A percentile compares a stretch with the other conserved stretches of the same genome.
phyloP scores from a whole-genome alignment of 2,329 filamentous ascomycete genomes.

The Fusarium sacchari region DNA sequence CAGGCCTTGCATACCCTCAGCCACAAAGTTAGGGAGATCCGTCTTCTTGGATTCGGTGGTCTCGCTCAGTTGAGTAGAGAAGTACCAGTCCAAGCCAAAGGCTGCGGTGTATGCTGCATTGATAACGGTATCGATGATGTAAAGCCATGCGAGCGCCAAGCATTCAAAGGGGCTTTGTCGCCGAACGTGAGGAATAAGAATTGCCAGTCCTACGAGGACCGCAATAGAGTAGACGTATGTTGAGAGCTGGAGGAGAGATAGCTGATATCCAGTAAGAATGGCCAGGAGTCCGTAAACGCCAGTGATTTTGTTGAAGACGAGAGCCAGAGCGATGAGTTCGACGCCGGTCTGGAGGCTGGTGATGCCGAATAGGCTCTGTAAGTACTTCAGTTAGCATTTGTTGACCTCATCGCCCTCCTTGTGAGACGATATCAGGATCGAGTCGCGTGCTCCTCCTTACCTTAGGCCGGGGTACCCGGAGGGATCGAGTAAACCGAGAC shows the following conservation, averaged over 20 bases:
- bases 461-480: slow-evolving; percentile 54
- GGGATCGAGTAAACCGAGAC: slow-evolving; percentile 51
- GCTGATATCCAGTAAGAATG: slow-evolving; percentile 84
- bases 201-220: slow-evolving; percentile 73
- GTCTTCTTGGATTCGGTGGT: slow-evolving; percentile 35
- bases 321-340: slow-evolving; percentile 82
- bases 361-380: slow-evolving; percentile 83
- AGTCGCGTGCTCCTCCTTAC: slow-evolving; percentile 44
- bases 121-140: slow-evolving; percentile 82
- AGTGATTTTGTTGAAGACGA: slow-evolving; percentile 92
- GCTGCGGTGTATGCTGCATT: slow-evolving; percentile 84
- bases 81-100: slow-evolving; percentile 88
- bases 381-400: slow-evolving; percentile 22
- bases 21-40: slow-evolving; percentile 43
- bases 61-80: slow-evolving; percentile 68
- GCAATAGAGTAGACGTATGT: slow-evolving; percentile 91
- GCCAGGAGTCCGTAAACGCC: slow-evolving; percentile 91
- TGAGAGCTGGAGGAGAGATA: slow-evolving; percentile 84
- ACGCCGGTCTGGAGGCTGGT: slow-evolving; percentile 88
- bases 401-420: neutral
- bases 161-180: slow-evolving; percentile 81
- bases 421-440: slow-evolving; percentile 1
- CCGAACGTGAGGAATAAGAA: slow-evolving; percentile 83
- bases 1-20: slow-evolving; percentile 48
- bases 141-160: slow-evolving; percentile 84